Conservation (phyloP, 208 protist species). For the Crithidia acanthocephali region DNA sequence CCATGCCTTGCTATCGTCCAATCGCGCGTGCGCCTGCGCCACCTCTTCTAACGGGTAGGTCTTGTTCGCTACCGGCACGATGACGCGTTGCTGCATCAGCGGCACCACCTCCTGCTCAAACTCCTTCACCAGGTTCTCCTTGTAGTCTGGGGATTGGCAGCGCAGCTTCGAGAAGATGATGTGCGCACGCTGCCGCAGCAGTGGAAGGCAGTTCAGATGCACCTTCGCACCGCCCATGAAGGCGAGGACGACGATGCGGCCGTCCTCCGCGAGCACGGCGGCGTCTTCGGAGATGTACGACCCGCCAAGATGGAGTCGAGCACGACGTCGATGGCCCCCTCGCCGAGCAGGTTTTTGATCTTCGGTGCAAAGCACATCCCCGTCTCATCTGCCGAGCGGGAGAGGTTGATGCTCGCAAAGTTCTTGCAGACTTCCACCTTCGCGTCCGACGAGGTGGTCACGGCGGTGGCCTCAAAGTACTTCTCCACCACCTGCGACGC, state of each 20-base stretch:
- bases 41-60: slow-evolving; percentile 77
- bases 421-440: slow-evolving; percentile 84
- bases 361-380: slow-evolving; percentile 76
- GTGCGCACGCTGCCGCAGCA: slow-evolving; percentile 65
- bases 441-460: slow-evolving; percentile 61
- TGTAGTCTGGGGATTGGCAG: slow-evolving; percentile 61
- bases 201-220: slow-evolving; percentile 61
- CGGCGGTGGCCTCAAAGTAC: slow-evolving; percentile 68
- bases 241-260: slow-evolving; percentile 65
- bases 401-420: slow-evolving; percentile 56
- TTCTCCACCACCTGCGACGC: slow-evolving; percentile 84
- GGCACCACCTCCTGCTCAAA: slow-evolving; percentile 73
- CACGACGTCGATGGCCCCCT: slow-evolving; percentile 65
- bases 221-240: slow-evolving; percentile 67
- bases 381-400: slow-evolving; percentile 65
- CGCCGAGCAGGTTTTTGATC: slow-evolving; percentile 51
- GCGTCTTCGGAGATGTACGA: slow-evolving; percentile 73
- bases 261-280: slow-evolving; percentile 66
- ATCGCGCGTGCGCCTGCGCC: slow-evolving; percentile 52
- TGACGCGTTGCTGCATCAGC: slow-evolving; percentile 51
- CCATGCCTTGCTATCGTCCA: slow-evolving; percentile 63
- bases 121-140: slow-evolving; percentile 48
- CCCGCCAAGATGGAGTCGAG: slow-evolving; percentile 84
- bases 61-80: slow-evolving; percentile 67
- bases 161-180: slow-evolving; percentile 83